Conservation (phyloP, 2,329 filamentous ascomycete genomes). For the Diaporthe citrichinensis region DNA sequence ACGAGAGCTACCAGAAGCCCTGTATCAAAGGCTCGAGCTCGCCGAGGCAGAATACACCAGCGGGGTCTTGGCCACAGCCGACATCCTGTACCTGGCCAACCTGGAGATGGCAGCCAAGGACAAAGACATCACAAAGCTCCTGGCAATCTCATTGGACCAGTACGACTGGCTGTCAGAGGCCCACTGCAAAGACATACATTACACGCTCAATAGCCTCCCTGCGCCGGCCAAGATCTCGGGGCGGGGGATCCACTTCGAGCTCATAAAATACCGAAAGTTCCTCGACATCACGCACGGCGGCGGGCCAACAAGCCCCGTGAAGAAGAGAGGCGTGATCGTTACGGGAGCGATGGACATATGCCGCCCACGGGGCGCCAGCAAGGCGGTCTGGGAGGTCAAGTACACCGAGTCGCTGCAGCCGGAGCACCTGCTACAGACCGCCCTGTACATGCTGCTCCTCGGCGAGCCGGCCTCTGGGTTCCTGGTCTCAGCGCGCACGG, state of each 20-base stretch:
- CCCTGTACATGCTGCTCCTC: constrained; percentile 37
- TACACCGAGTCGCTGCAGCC: constrained; percentile 35
- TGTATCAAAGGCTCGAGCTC: constrained; percentile 23
- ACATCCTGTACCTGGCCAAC: constrained; percentile 34
- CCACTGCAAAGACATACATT: constrained; percentile 35
- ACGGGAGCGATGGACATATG: constrained; percentile 36
- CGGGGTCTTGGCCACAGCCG: neutral
- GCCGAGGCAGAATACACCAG: neutral
- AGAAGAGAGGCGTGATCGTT: constrained; percentile 26
- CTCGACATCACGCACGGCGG: constrained; percentile 33
- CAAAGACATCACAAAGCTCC: constrained; percentile 40
- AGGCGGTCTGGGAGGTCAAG: constrained; percentile 40
- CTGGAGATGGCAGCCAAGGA: constrained; percentile 39
- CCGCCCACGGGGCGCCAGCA: constrained; percentile 21
- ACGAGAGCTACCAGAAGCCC: constrained; percentile 25
- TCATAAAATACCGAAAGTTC: constrained; percentile 13
- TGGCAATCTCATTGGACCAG: constrained; percentile 33
- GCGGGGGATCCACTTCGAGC: constrained; percentile 29
- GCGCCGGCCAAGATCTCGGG: constrained; percentile 12
- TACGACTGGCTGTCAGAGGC: constrained; percentile 38
- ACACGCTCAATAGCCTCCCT: constrained; percentile 35
- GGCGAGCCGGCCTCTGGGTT: constrained; percentile 27
- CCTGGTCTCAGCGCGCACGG: constrained; percentile 35
- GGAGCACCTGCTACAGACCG: constrained; percentile 37
- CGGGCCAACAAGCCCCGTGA: constrained; percentile 31